phyloP scores from a whole-genome alignment of 148 eudicot genomes.

The Rhododendron simsii region DNA sequence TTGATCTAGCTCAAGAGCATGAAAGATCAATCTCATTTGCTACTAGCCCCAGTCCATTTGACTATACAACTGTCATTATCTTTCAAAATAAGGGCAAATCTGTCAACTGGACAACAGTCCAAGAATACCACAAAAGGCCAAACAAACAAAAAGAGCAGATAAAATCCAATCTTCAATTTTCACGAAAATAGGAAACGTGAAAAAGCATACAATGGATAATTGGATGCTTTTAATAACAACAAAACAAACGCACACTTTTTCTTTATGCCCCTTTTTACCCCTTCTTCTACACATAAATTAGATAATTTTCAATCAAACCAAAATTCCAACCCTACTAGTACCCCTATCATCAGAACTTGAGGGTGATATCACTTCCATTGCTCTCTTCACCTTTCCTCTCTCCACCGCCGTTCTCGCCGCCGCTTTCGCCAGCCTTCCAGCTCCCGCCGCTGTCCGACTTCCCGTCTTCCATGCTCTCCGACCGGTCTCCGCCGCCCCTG shows the following conservation, averaged over 20 bases:
- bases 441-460: slow-evolving; percentile 78
- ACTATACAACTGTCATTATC: not conserved
- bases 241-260: slow-evolving; percentile 43
- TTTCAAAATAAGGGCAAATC: slow-evolving; percentile 21
- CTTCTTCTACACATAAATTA: slow-evolving; percentile 7
- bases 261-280: slow-evolving; percentile 42
- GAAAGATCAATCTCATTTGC: not conserved
- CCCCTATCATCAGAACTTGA: slow-evolving; percentile 48
- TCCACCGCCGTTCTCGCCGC: slow-evolving; percentile 35
- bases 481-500: slow-evolving; percentile 52
- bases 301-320: slow-evolving; percentile 11
- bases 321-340: slow-evolving; percentile 21
- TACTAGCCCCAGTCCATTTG: not conserved
- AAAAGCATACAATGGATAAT: slow-evolving; percentile 25
- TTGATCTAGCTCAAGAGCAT: not conserved
- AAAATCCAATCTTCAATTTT: slow-evolving; percentile 31
- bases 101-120: slow-evolving; percentile 18
- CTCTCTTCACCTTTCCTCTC: slow-evolving; percentile 45
- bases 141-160: slow-evolving; percentile 1
- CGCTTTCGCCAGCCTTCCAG: slow-evolving; percentile 58
- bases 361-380: slow-evolving; percentile 62
- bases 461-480: slow-evolving; percentile 79
- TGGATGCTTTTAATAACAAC: slow-evolving; percentile 8
- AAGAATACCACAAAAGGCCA: slow-evolving; percentile 14
- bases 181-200: slow-evolving; percentile 26